Evolutionary conservation across 257 asterid species (phyloP), one percentile per base, ranked within the genome.

Genomic region (Nicotiana obtusifolia): DNA sequence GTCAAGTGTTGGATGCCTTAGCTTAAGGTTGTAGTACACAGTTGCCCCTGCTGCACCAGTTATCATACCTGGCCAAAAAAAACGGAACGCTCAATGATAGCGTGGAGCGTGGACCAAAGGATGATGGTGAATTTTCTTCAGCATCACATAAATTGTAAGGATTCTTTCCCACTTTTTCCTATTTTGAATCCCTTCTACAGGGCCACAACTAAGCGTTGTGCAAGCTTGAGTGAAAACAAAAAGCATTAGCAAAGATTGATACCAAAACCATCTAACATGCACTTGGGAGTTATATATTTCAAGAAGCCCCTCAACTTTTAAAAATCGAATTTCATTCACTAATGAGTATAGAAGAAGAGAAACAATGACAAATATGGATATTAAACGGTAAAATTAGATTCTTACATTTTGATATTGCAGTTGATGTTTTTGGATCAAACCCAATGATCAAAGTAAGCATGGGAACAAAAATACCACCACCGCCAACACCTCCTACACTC

Each of bases 401-500:
- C 89, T 84, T 78, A 90, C 94, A 90, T 84, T 90, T 90, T 56
- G 94, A 90, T 80, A 90, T 83, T 61, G 94, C 94, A 61, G 94
- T 89, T 4, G 94, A 84, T 11, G 94, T 76, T 80, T 90, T 90
- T 1, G 92, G 89, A 80, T 89, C 94, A 78, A 90, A 90, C 2
- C 94, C 92, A 3, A 89, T 82, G 57, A 90, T 88, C 79, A 90
- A 82, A 65, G 86, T 81, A 61, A 90, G 92, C 94, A 89, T 89
- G 3, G 94, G 92, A 61, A 90, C 94, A 31, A 90, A 90, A 81
- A 90, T 85, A 35, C 94, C 94, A 15, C 94, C 94, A 44, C 92
- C 94, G 9, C 94, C 94, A 30, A 87, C 94, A 30, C 94, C 94
- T 14, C 92, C 94, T 26, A 90, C 88, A 60, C 94, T 90, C n/a